phyloP scores from a whole-genome alignment of 2,329 filamentous ascomycete genomes.

The Epichloe amarillans region DNA sequence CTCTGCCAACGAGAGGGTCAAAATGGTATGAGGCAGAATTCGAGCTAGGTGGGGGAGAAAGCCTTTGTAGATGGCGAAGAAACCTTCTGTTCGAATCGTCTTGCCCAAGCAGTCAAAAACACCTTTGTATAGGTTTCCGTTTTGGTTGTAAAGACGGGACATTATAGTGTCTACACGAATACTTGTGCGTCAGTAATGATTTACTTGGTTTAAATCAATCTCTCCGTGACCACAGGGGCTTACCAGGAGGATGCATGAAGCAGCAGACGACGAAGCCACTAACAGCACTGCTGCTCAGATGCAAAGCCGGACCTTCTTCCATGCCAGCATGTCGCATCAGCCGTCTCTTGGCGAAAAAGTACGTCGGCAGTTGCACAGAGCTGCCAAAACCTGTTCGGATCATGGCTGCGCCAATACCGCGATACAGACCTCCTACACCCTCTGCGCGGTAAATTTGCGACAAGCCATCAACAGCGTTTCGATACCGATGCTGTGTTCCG shows the following conservation, averaged over 20 bases:
- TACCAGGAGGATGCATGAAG: slow-evolving; percentile 93
- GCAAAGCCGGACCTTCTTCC: slow-evolving; percentile 79
- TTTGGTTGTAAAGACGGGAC: slow-evolving; percentile 98
- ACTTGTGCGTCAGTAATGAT: slow-evolving; percentile 5
- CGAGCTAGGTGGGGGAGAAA: slow-evolving; percentile 93
- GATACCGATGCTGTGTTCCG: slow-evolving; percentile 91
- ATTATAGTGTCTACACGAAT: slow-evolving; percentile 69
- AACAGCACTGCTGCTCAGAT: slow-evolving; percentile 74
- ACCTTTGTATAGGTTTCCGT: slow-evolving; percentile 87
- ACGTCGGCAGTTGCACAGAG: slow-evolving; percentile 91
- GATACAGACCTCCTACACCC: slow-evolving; percentile 70
- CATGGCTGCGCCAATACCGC: slow-evolving; percentile 87
- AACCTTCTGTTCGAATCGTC: slow-evolving; percentile 80
- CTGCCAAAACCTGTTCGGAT: slow-evolving; percentile 91
- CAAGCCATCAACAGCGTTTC: slow-evolving; percentile 72
- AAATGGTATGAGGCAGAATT: slow-evolving; percentile 88
- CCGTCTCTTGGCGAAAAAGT: slow-evolving; percentile 90
- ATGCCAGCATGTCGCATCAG: slow-evolving; percentile 73
- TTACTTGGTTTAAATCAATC: neutral
- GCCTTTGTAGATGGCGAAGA: slow-evolving; percentile 93
- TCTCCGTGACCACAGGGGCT: slow-evolving; percentile 14
- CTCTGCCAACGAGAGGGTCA: slow-evolving; percentile 86
- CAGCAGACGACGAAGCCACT: slow-evolving; percentile 95
- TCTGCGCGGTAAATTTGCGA: slow-evolving; percentile 65
- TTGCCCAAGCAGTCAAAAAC: slow-evolving; percentile 86